Percentiles rank a stretch among this genome's conserved stretches.
These are phyloP conservation scores for Candida schatavii DNA, from an alignment of 805 yeast genomes.

Conservation along the genomic window DNA sequence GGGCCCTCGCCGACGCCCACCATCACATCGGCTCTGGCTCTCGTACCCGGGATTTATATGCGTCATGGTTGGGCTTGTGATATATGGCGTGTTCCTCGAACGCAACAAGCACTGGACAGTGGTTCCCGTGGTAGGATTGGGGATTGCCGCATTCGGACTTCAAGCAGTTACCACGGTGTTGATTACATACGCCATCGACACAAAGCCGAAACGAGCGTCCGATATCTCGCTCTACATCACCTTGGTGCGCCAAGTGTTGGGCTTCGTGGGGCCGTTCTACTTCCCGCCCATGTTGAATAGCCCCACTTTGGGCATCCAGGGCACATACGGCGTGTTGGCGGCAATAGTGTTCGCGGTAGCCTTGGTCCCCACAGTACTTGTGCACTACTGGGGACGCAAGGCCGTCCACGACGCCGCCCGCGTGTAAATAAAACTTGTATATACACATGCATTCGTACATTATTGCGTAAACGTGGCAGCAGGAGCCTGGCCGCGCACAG, in stretches of 20 bases:
- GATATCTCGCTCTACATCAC: slow-evolving; percentile 21
- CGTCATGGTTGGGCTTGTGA: slow-evolving; percentile 18
- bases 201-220: slow-evolving; percentile 12
- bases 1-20: too few relatives aligned
- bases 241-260: slow-evolving; percentile 18
- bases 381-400: not conserved
- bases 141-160: slow-evolving; percentile 18
- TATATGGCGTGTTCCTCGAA: slow-evolving; percentile 17
- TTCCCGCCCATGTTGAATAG: slow-evolving; percentile 21
- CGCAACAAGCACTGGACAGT: slow-evolving; percentile 16
- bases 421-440: too few relatives aligned
- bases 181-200: slow-evolving; percentile 20
- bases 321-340: slow-evolving; percentile 11
- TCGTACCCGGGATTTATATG: slow-evolving; percentile 19
- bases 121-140: slow-evolving; percentile 21
- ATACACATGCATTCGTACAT: too few relatives aligned
- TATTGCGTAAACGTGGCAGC: too few relatives aligned
- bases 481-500: too few relatives aligned
- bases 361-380: not conserved
- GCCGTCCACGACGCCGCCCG: too few relatives aligned
- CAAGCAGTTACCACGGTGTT: slow-evolving; percentile 22
- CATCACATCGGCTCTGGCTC: slow-evolving; percentile 19
- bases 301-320: slow-evolving; percentile 12
- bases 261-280: slow-evolving; percentile 27
- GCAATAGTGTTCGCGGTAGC: slow-evolving; percentile 9